Base-by-base conservation (phyloP, 305 asterid species). In the Salvia sclarea region DNA sequence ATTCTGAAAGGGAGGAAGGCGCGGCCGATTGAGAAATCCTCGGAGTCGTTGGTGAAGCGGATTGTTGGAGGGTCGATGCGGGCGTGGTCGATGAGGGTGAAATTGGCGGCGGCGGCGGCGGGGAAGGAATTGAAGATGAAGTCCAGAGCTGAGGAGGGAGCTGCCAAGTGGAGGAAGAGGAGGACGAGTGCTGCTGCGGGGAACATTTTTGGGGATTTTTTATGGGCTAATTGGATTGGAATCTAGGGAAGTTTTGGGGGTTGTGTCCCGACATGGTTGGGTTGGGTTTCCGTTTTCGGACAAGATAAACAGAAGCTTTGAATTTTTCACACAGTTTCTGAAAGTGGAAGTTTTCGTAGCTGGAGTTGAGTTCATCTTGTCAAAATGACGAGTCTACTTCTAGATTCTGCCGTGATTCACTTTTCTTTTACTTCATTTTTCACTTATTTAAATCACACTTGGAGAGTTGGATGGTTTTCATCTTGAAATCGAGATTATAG, bases 21-120 rank as follows among this genome's bases (percentile, higher is more conserved):
- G 2, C 92, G 89, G 75, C 95, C 97, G 14, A 76, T 35, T 2
- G 97, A 78, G 43, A 72, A 74, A 72, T 73, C 85, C 38, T 85
- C 84, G 22, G 88, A 75, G 77, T 85, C 92, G 72, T 85, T 90
- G 22, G 95, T 85, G 61, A 90, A 81, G 75, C 96, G 96, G 83
- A 90, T 75, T 6, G 82, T 84, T 12, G 96, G 97, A 28, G 88
- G 85, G 66, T 83, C 85, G 61, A 88, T 61, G 58, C 84, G 88
- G 38, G 92, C 83, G 75, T 84, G 86, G 74, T 74, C 61, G 43
- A 73, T 74, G 79, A 90, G 89, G 22, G 83, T 82, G 65, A 86
- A 72, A 1, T 79, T 68, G 9, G 77, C 72, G 38, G 72, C 60
- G 79, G 75, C 54, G 75, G 59, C 61, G 71, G 74, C 13, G 54